Evolutionary conservation across 805 yeast species (phyloP), one percentile per base, ranked within the genome.

Genomic region (Starmerella apis): DNA sequence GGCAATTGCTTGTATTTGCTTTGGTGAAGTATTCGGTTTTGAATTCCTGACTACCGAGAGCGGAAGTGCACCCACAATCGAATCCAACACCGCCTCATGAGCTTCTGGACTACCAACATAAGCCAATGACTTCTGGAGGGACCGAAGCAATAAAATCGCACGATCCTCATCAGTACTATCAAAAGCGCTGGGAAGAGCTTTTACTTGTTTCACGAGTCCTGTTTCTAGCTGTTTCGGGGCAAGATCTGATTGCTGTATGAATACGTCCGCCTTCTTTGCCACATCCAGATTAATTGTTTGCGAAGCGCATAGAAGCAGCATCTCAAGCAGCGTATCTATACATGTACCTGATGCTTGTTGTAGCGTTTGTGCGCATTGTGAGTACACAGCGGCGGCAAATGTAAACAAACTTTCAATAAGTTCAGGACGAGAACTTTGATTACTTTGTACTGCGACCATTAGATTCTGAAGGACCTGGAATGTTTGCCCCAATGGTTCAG

Each of bases 91-190:
- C 1, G 44, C 41, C 22, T 33, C 39, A 19, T 37, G 19, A 11
- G 33, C 41, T 4, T 42, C 38, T 3, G 48, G 9, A 13, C 27
- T 24, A 7, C 46, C 13, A 2, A 47, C 38, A 14, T 6, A 30
- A 3, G 37, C 13, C 9, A 43, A 25, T 16, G 46, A 20, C 23
- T 22, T 50, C 14, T 46, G 47, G 32, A 57, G 24, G 4, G 55
- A 33, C n/a, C 31, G 28, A 31, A 57, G 24, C 5, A 27, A 31
- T 13, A 28, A 8, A 2, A 44, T 18, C 10, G 49, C 39, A 1
- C 19, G 7, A 9, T 32, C 27, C 13, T 52, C 55, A 24, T 55
- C 53, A 9, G 54, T 51, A 13, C 52, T 49, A 8, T 33, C 43
- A 18, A 57, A 22, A 4, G 33, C 25, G 8, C 23, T 18, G 1